These are phyloP conservation scores for Bruguiera parviflora DNA, from an alignment of 345 rosid genomes.

Conservation along the genomic window DNA sequence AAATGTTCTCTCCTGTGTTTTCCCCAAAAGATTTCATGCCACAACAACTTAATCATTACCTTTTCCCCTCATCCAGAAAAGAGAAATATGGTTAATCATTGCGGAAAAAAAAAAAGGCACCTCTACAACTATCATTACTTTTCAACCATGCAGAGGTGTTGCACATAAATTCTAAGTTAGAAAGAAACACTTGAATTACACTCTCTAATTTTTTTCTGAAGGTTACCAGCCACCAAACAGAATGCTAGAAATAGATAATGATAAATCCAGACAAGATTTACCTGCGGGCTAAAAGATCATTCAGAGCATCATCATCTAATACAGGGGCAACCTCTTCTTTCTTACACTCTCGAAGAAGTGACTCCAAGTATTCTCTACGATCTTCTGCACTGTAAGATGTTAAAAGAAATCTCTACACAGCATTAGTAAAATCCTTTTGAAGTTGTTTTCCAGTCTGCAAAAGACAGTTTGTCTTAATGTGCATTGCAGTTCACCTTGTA, in stretches of 20 bases:
- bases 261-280: constrained; percentile 21
- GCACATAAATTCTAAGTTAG: too few relatives aligned
- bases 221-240: not conserved
- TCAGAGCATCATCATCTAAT: constrained; percentile 76
- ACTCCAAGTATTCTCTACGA: constrained; percentile 85
- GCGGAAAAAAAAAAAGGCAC: too few relatives aligned
- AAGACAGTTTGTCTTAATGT: constrained; percentile 3
- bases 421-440: constrained; percentile 3
- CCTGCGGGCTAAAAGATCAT: constrained; percentile 90
- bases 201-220: too few relatives aligned
- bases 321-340: constrained; percentile 93
- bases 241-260: constrained; percentile 4
- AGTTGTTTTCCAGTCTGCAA: not conserved
- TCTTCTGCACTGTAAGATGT: constrained; percentile 74
- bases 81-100: too few relatives aligned
- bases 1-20: too few relatives aligned
- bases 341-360: constrained; percentile 80
- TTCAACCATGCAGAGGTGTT: too few relatives aligned
- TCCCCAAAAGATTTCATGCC: not conserved
- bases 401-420: constrained; percentile 10
- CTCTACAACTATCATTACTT: too few relatives aligned
- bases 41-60: not conserved
- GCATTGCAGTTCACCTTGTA: constrained; percentile 52
- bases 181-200: too few relatives aligned
- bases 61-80: not conserved